phyloP scores from a whole-genome alignment of 1,284 basidiomycete species.

The Gymnopus androsaceus region DNA sequence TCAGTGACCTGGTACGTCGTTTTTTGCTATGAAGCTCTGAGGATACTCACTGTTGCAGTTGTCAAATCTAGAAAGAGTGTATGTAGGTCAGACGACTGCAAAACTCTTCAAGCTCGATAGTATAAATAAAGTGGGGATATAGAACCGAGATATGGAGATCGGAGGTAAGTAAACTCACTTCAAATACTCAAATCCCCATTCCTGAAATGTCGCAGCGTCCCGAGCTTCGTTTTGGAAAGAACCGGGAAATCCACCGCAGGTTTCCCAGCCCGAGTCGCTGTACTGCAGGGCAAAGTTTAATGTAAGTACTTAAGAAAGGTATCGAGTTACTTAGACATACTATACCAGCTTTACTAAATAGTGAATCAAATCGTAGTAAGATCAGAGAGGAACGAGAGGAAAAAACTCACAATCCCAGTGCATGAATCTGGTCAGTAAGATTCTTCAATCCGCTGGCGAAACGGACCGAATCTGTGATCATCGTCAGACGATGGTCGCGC shows the following conservation, averaged over 20 bases:
- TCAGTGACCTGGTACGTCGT: no score
- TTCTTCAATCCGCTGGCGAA: slow-evolving; percentile 49
- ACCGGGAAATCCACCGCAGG: slow-evolving; percentile 52
- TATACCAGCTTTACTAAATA: slow-evolving; percentile 33
- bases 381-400: no score
- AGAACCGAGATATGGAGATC: neutral
- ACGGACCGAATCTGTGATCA: slow-evolving; percentile 32
- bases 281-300: slow-evolving; percentile 34
- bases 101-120: no score
- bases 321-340: slow-evolving; percentile 27
- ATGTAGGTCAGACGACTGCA: no score
- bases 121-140: no score
- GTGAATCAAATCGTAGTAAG: neutral
- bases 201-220: slow-evolving; percentile 45
- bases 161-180: slow-evolving; percentile 36
- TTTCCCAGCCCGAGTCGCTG: slow-evolving; percentile 55
- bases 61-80: slow-evolving; percentile 51
- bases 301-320: neutral
- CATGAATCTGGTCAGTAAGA: slow-evolving; percentile 46
- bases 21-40: no score
- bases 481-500: no score
- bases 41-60: slow-evolving; percentile 47
- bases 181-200: slow-evolving; percentile 56
- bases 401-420: slow-evolving; percentile 45
- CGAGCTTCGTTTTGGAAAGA: slow-evolving; percentile 51